These are phyloP conservation scores for Nissolia schottii DNA, from an alignment of 306 rosid genomes.

Conservation along the genomic window DNA sequence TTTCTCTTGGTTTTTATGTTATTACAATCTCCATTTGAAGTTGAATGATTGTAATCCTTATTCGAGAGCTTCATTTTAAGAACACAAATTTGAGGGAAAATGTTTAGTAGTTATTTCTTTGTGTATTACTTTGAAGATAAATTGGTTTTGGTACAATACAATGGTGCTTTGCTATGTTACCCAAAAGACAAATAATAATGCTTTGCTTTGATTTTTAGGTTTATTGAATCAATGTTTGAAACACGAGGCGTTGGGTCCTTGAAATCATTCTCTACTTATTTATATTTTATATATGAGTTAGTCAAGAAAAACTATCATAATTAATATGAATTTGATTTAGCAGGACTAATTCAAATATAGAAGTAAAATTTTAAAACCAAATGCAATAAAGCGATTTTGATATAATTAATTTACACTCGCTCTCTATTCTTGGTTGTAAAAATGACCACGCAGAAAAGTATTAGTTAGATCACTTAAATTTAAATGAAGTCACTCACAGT, in stretches of 20 bases:
- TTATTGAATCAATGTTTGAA: background rate
- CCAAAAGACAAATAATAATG: too few species aligned
- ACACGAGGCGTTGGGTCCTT: constrained; percentile 21
- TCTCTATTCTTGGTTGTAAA: background rate
- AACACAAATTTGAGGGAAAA: background rate
- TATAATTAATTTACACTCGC: too few species aligned
- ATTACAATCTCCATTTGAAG: background rate
- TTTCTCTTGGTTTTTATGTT: too few species aligned
- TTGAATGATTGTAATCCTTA: background rate
- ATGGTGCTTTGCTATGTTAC: constrained; percentile 25
- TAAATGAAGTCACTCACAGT: background rate
- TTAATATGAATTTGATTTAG: too few species aligned
- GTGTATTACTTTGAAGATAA: constrained; percentile 8
- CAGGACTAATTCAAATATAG: too few species aligned
- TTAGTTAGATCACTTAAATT: background rate
- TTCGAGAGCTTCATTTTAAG: background rate
- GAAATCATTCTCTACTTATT: too few species aligned
- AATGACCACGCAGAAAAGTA: background rate
- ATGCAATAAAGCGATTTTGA: too few species aligned
- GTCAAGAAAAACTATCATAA: too few species aligned
- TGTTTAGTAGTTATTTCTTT: too few species aligned
- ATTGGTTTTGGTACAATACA: constrained; percentile 28
- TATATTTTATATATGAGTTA: too few species aligned
- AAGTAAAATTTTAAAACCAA: too few species aligned
- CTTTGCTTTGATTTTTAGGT: too few species aligned